Base-by-base conservation (phyloP, 371 early-diverging fungal genomes). In the Entomophthora muscae region DNA sequence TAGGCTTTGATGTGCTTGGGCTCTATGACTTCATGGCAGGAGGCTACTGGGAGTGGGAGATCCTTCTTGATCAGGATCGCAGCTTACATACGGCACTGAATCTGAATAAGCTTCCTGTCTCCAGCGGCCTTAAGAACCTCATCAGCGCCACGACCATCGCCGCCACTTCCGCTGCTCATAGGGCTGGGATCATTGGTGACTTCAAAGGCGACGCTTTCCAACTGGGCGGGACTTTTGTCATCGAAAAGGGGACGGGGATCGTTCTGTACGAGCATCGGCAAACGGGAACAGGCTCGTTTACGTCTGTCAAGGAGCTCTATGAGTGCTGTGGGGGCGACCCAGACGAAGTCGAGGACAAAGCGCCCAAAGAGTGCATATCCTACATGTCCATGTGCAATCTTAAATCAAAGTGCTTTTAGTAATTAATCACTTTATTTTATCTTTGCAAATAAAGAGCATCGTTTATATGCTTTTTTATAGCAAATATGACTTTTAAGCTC, bases 1-100 rank as follows among this genome's bases (percentile, higher is more conserved):
- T 61, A 2, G 61, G 61, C 27, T 61, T 61, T 23, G 61, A 61
- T 52, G 52, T 52, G 27, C 52, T 61, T 12, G 61, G 61, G n/a
- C n/a, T 61, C 42, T 52, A 61, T 12, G 61, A 61, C 17, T 61
- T 61, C 52, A 17, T 61, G 2, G 61, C 42, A 26, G 61, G 61
- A 17, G 52, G 52, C 28, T 61, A 61, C 27, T 61, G 61, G 61
- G 61, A 61, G 7, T 61, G 61, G 61, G 61, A 61, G 2, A 22
- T 61, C 2, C 52, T 51, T 32, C 21, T 61, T 13, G 61, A 61
- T 51, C 23, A 10, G 3, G 61, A 61, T 61, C 3, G 32, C 10
- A 28, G 52, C 7, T 42, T 61, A n/a, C 61, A 61, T 23, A 33
- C 24, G 52, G 61, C 61, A 24, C 22, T 61, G 13, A 52, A 52